Base-by-base conservation (phyloP, 495 filamentous ascomycete genomes). In the Neurospora africana region DNA sequence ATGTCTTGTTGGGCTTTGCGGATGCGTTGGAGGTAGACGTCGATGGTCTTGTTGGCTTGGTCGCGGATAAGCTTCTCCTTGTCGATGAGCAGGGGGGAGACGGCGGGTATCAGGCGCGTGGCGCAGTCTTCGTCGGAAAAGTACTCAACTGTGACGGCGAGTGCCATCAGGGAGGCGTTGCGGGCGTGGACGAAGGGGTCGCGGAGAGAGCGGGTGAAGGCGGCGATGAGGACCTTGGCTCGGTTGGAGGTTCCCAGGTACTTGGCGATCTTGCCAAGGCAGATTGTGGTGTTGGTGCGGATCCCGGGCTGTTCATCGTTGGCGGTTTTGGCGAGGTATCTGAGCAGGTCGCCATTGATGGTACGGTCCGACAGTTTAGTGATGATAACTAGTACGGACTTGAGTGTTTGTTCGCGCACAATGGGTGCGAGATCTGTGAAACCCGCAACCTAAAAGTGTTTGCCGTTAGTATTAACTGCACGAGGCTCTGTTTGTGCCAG, bases 231-330 rank as follows among this genome's bases (percentile, higher is more conserved):
- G 3, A 99, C 95, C 82, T 99, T 99, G 67, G 91, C 86, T 71
- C 95, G 86, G 10, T 90, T 92, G 80, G 88, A 89, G 27, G 87
- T 82, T 3, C 93, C 92, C 19, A 99, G 83, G 75, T 97, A 91
- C 75, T 92, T 94, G 3, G 95, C 94, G 73, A 99, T 97, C 75
- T 95, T 97, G 17, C 95, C 95, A 11, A 99, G 82, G 78, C 95
- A 98, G 37, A 99, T 98, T 1, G 96, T 98, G 0, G 95, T 99
- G 78, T 99, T 99, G 8, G 95, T 99, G 72, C 95, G 88, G 70
- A 99, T 99, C 8, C 95, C 95, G 21, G 96, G 95, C 76, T 99
- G 95, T 77, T 98, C 95, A 74, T 99, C 95, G 75, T 98, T 98
- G 43, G 95, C 92, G 8, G 95, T 98, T 77, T 97, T 97, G 69